A percentile compares a stretch with the other conserved stretches of the same genome.
Conservation (phyloP, 2,329 filamentous ascomycete species). For the Fusarium austroafricanum region DNA sequence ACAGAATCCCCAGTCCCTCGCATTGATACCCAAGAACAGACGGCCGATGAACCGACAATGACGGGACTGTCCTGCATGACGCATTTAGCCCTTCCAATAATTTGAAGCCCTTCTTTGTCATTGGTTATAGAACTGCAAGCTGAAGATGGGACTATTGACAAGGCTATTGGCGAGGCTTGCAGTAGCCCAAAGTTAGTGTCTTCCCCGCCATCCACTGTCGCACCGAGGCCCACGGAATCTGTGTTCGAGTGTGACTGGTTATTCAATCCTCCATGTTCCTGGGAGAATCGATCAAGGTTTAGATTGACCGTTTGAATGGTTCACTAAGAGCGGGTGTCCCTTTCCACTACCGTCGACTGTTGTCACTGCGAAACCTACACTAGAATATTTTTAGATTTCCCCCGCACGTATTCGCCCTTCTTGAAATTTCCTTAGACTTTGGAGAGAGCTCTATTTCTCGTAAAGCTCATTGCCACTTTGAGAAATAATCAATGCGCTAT, state of each 20-base stretch:
- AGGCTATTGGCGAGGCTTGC: neutral
- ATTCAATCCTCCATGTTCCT: neutral
- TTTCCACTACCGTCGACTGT: neutral
- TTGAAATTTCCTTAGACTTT: too few relatives aligned
- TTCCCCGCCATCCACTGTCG: neutral
- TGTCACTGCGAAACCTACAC: neutral
- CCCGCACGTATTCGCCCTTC: too few relatives aligned
- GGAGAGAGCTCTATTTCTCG: too few relatives aligned
- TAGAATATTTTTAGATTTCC: neutral
- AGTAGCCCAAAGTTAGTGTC: neutral
- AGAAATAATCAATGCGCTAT: too few relatives aligned
- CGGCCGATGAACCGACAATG: neutral
- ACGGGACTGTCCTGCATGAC: neutral
- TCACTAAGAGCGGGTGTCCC: neutral
- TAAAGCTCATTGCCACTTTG: too few relatives aligned
- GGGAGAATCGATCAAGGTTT: neutral
- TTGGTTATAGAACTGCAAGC: neutral
- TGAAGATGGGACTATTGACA: neutral
- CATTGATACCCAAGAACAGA: neutral
- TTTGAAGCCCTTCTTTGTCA: neutral
- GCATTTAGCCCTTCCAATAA: neutral
- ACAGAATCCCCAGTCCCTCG: too few relatives aligned
- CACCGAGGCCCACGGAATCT: neutral
- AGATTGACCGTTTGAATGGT: neutral
- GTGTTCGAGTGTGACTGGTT: neutral